Evolutionary conservation across 139 green algal species (phyloP).

Genomic region (Trebouxia sp.): DNA sequence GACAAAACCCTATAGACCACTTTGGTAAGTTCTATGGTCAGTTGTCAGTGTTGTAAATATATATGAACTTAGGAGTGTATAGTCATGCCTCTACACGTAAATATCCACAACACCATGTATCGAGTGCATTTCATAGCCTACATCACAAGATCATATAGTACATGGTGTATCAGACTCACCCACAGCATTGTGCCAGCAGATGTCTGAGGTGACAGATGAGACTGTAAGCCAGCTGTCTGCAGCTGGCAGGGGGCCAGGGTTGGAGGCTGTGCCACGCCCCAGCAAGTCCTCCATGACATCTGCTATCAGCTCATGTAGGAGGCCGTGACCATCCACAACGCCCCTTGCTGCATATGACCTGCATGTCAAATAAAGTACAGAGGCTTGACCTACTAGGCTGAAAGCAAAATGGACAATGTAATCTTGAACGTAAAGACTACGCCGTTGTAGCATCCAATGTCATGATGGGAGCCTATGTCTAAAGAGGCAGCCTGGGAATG

Average conservation of each 20-base stretch:
- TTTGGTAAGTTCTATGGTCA: too few relatives aligned
- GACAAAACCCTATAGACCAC: too few relatives aligned
- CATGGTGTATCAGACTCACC: neutral
- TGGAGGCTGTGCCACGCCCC: neutral
- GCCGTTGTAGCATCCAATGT: too few relatives aligned
- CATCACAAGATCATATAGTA: neutral
- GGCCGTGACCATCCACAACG: slow-evolving; percentile 35
- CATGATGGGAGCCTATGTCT: too few relatives aligned
- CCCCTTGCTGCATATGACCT: slow-evolving; percentile 23
- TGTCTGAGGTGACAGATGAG: slow-evolving; percentile 36
- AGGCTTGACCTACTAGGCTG: too few relatives aligned
- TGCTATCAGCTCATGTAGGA: slow-evolving; percentile 47
- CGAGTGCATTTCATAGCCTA: too few relatives aligned
- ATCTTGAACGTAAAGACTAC: neutral
- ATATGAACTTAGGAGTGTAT: too few relatives aligned
- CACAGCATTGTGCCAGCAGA: slow-evolving; percentile 36
- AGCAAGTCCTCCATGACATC: slow-evolving; percentile 41
- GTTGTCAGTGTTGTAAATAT: too few relatives aligned
- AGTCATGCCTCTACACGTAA: too few relatives aligned
- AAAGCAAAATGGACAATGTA: too few relatives aligned
- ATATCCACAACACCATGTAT: neutral
- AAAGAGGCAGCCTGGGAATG: too few relatives aligned
- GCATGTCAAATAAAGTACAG: slow-evolving; percentile 14
- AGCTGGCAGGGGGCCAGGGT: neutral
- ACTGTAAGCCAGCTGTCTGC: slow-evolving; percentile 37